These are phyloP conservation scores for Cutaneotrichosporon mucoides DNA, from an alignment of 1,284 basidiomycete species.

Conservation along the genomic window DNA sequence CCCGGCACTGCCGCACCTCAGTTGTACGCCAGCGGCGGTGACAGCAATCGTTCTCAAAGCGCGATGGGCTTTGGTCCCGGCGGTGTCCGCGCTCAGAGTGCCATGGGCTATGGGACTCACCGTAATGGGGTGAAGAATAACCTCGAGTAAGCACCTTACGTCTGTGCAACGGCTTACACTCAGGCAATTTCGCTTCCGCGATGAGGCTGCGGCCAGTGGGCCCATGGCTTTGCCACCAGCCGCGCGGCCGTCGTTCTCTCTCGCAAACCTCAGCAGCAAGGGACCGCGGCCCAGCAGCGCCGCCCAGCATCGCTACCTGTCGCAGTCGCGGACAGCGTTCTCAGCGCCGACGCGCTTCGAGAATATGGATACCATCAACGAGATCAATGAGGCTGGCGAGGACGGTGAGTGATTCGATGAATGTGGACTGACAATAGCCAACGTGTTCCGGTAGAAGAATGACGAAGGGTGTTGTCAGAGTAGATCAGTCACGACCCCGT, in stretches of 20 bases:
- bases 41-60: background rate
- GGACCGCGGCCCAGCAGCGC: background rate
- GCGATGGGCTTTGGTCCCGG: background rate
- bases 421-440: background rate
- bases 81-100: background rate
- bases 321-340: background rate
- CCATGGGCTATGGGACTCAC: background rate
- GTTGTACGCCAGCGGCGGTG: background rate
- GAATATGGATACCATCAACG: background rate
- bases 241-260: slow-evolving; percentile 4
- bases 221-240: background rate
- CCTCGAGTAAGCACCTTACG: slow-evolving; percentile 1
- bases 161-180: background rate
- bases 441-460: background rate
- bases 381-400: background rate
- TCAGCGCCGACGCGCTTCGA: background rate
- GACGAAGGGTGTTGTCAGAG: no score
- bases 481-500: no score
- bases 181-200: slow-evolving; percentile 7
- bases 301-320: background rate
- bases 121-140: background rate
- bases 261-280: background rate
- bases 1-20: background rate
- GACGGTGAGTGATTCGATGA: background rate
- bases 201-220: background rate